These are phyloP conservation scores for Phytophthora aleatoria DNA, from an alignment of 352 stramenopile genomes.

Conservation along the genomic window DNA sequence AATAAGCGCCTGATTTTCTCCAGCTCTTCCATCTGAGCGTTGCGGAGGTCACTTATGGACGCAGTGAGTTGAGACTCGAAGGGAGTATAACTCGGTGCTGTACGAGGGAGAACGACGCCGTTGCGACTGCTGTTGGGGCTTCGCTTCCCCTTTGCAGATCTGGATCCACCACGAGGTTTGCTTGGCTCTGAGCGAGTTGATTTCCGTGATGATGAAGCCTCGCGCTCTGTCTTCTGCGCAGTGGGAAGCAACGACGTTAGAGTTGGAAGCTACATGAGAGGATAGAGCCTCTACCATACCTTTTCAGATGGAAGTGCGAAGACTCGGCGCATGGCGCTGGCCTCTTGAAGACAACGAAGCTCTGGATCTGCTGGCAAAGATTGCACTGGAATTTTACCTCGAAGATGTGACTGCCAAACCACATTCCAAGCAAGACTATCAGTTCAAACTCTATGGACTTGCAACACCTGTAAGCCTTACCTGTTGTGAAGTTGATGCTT, in stretches of 20 bases:
- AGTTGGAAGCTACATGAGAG: background rate
- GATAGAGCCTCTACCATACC: background rate
- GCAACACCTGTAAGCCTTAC: constrained; percentile 3
- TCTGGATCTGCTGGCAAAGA: constrained; percentile 55
- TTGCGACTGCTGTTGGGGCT: constrained; percentile 1
- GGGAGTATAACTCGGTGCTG: background rate
- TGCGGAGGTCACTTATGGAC: constrained; percentile 60
- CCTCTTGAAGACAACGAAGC: constrained; percentile 55
- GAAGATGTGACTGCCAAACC: constrained; percentile 37
- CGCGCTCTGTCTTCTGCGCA: constrained; percentile 4
- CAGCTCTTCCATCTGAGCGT: constrained; percentile 59
- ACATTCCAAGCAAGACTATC: background rate
- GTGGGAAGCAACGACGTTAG: background rate
- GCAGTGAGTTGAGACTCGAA: constrained; percentile 11
- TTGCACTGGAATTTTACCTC: constrained; percentile 53
- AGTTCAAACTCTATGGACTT: background rate
- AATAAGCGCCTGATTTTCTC: constrained; percentile 72
- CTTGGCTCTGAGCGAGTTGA: constrained; percentile 1
- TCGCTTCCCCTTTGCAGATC: constrained; percentile 20
- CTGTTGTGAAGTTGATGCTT: constrained; percentile 14
- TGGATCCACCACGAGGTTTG: constrained; percentile 10
- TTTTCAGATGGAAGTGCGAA: constrained; percentile 30
- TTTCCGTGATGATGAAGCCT: constrained; percentile 17
- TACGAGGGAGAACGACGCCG: constrained; percentile 3
- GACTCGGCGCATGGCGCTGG: constrained; percentile 36